These are phyloP conservation scores for Beauveria medogensis DNA, from an alignment of 2,329 filamentous ascomycete genomes.

Conservation along the genomic window DNA sequence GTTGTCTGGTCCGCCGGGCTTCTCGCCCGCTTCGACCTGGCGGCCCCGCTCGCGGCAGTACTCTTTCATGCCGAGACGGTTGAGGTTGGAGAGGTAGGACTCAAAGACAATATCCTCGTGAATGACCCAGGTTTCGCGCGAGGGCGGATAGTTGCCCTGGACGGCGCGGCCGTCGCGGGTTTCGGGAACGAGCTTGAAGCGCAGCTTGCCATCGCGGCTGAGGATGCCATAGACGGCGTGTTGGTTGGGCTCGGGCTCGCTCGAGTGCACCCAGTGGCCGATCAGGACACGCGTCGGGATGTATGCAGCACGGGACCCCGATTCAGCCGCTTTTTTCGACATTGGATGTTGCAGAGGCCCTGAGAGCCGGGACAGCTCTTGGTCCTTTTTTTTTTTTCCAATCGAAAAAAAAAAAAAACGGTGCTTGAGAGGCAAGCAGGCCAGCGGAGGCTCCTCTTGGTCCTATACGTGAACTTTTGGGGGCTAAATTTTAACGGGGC, in stretches of 20 bases:
- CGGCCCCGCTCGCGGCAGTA: constrained; percentile 10
- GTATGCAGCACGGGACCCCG: not conserved
- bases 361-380: not conserved
- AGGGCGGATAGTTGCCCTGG: constrained; percentile 2
- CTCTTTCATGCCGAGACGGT: constrained; percentile 11
- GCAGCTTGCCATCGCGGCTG: constrained; percentile 11
- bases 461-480: constrained; percentile 1
- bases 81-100: constrained; percentile 8
- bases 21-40: constrained; percentile 4
- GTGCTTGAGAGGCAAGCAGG: not conserved
- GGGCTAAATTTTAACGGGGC: constrained; percentile 5
- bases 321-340: not conserved
- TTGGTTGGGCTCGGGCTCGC: constrained; percentile 11
- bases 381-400: not conserved
- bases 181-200: constrained; percentile 11
- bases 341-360: not conserved
- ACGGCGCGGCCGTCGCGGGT: constrained; percentile 7
- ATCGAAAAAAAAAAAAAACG: not conserved
- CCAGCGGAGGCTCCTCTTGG: not conserved
- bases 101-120: constrained; percentile 9
- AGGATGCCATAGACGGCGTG: constrained; percentile 12
- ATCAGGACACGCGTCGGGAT: constrained; percentile 4
- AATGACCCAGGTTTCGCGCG: constrained; percentile 9
- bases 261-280: constrained; percentile 10
- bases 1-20: not conserved